Evolutionary conservation across 2,329 filamentous ascomycete genomes (phyloP).

Genomic region (Alternaria arborescens): DNA sequence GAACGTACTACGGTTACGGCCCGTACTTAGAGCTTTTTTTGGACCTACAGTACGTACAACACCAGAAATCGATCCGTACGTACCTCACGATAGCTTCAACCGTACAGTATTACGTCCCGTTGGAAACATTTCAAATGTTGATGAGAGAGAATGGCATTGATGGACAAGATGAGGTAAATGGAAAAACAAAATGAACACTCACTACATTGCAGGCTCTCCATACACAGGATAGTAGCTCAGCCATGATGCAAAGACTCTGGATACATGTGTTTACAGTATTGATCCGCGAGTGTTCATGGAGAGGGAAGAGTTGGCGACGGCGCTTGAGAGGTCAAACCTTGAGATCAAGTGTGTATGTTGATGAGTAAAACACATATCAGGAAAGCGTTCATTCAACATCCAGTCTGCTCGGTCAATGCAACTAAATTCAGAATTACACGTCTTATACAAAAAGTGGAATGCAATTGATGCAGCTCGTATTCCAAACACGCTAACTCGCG

Average conservation of each 20-base stretch:
- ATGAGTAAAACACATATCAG: background rate
- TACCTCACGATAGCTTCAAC: too few species aligned
- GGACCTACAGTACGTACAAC: too few species aligned
- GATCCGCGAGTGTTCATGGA: background rate
- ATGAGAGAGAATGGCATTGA: constrained; percentile 17
- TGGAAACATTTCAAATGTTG: too few species aligned
- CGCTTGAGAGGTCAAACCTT: background rate
- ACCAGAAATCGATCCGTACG: too few species aligned
- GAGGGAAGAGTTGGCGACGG: background rate
- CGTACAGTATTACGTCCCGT: too few species aligned
- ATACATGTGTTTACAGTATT: background rate
- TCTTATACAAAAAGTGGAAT: background rate
- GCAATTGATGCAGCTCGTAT: background rate
- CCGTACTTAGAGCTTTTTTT: too few species aligned
- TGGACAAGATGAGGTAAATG: background rate
- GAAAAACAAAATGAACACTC: background rate
- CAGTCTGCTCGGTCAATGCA: background rate
- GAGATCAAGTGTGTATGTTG: background rate
- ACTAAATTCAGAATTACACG: background rate
- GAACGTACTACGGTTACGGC: too few species aligned
- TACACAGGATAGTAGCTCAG: too few species aligned
- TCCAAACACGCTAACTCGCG: constrained; percentile 19
- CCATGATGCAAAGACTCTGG: background rate
- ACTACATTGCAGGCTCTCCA: too few species aligned
- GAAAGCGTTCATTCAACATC: fast-evolving